A percentile compares a stretch with the other conserved stretches of the same genome.
Conservation (phyloP, 257 asterid species). For the Scutellaria baicalensis region DNA sequence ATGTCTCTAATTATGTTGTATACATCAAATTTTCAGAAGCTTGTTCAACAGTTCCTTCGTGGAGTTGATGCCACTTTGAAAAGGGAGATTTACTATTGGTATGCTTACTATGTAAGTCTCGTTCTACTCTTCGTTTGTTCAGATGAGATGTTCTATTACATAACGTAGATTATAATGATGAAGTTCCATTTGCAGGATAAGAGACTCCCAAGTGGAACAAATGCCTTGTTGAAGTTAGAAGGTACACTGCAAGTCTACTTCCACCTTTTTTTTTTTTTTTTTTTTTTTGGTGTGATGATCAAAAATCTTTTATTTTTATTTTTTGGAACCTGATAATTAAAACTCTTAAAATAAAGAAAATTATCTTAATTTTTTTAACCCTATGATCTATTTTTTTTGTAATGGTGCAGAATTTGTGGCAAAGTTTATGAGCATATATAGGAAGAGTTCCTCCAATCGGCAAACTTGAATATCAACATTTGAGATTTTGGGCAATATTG, state of each 20-base stretch:
- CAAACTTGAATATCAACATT: conserved; percentile 4
- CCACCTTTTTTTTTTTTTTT: no score
- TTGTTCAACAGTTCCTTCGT: conserved; percentile 57
- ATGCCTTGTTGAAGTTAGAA: conserved; percentile 28
- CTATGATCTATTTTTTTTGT: not conserved
- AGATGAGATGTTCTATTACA: no score
- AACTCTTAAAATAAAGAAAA: no score
- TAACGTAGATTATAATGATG: no score
- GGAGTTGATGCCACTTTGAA: conserved; percentile 39
- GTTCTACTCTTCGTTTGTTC: not conserved
- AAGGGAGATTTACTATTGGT: conserved; percentile 79
- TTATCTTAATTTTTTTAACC: no score
- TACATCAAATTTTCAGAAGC: conserved; percentile 42
- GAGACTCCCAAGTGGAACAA: conserved; percentile 69
- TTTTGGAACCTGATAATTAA: no score
- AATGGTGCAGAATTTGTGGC: conserved; percentile 67
- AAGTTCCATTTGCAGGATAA: conserved; percentile 55
- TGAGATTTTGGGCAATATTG: no score
- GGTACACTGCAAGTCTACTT: not conserved
- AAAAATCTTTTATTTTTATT: no score
- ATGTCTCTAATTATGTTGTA: not conserved
- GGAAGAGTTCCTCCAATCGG: conserved; percentile 44
- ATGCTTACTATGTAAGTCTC: conserved; percentile 76
- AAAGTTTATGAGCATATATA: conserved; percentile 69
- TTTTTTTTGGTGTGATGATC: no score